These are phyloP conservation scores for Boletus patriciae DNA, from an alignment of 768 basidiomycete genomes.

Conservation along the genomic window DNA sequence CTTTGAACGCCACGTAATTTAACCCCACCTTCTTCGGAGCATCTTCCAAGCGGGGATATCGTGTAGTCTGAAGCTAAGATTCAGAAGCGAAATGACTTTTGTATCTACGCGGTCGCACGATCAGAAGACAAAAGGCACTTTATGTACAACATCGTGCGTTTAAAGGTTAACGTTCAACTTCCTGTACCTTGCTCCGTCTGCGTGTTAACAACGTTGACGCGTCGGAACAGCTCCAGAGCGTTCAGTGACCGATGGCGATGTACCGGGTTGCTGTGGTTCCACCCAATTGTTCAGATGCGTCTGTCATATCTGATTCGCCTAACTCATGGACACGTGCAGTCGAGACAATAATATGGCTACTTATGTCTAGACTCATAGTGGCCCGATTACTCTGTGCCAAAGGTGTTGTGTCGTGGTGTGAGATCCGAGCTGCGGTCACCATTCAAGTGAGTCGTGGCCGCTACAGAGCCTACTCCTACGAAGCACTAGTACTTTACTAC, in stretches of 20 bases:
- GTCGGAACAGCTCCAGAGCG: neutral
- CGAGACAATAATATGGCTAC: too few species aligned
- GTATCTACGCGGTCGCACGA: neutral
- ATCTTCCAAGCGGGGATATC: neutral
- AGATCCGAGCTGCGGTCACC: neutral
- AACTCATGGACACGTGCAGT: neutral
- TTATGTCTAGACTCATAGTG: too few species aligned
- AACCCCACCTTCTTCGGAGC: neutral
- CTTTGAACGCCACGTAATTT: too few species aligned
- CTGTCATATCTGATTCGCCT: neutral
- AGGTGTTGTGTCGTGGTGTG: too few species aligned
- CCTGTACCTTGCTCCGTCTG: neutral
- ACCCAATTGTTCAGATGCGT: neutral
- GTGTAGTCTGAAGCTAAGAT: neutral
- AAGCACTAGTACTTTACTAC: too few species aligned
- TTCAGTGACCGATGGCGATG: neutral
- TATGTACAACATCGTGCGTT: neutral
- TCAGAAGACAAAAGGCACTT: neutral
- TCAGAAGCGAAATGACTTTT: neutral
- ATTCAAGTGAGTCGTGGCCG: neutral
- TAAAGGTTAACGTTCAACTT: too few species aligned
- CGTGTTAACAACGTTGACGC: neutral
- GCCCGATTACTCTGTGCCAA: too few species aligned
- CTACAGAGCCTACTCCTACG: too few species aligned
- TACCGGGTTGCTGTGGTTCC: neutral